phyloP scores from a whole-genome alignment of 495 filamentous ascomycete genomes.

The Neurospora discreta region DNA sequence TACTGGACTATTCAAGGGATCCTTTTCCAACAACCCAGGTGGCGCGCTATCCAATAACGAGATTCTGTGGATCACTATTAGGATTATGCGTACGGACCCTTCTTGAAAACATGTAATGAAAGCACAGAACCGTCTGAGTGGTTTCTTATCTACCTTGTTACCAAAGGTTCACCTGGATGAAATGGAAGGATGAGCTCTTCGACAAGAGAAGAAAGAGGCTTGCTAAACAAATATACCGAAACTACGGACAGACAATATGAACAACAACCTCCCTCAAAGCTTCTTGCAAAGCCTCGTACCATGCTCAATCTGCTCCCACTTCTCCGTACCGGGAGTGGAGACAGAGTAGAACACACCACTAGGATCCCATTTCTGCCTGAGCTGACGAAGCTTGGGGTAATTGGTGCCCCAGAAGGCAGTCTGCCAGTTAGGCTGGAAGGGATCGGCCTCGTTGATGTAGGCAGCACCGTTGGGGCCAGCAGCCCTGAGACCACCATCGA shows the following conservation, averaged over 20 bases:
- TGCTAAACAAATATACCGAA: not conserved
- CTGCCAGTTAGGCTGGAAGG: constrained; percentile 45
- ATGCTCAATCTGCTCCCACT: constrained; percentile 33
- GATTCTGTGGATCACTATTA: not conserved
- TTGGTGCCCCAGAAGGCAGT: constrained; percentile 43
- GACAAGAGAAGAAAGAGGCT: not conserved
- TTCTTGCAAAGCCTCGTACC: constrained; percentile 32
- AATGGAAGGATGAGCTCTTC: not conserved
- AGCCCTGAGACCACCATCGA: constrained; percentile 34
- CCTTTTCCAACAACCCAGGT: no score
- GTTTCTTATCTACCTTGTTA: not conserved
- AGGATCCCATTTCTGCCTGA: constrained; percentile 49
- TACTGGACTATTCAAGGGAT: no score
- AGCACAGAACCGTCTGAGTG: not conserved
- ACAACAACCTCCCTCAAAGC: constrained; percentile 1
- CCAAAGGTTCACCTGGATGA: not conserved
- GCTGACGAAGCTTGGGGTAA: constrained; percentile 32
- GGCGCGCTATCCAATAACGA: not conserved
- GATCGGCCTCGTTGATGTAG: constrained; percentile 41
- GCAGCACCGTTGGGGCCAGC: constrained; percentile 30
- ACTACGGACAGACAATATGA: not conserved
- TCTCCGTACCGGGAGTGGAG: constrained; percentile 32
- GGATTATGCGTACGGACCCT: not conserved
- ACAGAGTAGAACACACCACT: constrained; percentile 38
- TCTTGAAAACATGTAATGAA: not conserved